Percentiles rank a stretch among this genome's conserved stretches.
These are phyloP conservation scores for Pythium rhizo-oryzae DNA, from an alignment of 352 stramenopile genomes.

Conservation along the genomic window DNA sequence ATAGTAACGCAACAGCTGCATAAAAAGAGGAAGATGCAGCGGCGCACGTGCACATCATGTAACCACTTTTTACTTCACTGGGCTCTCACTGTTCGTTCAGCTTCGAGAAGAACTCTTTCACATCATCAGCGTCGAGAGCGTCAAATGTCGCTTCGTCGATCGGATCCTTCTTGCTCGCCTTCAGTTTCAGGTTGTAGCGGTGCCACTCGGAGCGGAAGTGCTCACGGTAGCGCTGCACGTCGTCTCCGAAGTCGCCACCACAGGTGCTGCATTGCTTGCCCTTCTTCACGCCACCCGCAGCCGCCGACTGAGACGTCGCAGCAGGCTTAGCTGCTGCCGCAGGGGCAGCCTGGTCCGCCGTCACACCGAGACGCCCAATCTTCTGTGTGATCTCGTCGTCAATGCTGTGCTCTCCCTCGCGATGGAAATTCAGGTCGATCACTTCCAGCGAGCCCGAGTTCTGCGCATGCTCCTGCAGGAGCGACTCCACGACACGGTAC, in stretches of 20 bases:
- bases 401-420: constrained; percentile 91
- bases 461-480: constrained; percentile 64
- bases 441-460: constrained; percentile 86
- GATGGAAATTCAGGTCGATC: constrained; percentile 91
- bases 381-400: constrained; percentile 92
- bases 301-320: constrained; percentile 7
- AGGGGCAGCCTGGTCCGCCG: constrained; percentile 16
- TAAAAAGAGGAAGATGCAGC: not conserved
- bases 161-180: constrained; percentile 85
- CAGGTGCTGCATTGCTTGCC: constrained; percentile 91
- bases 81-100: constrained; percentile 50
- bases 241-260: constrained; percentile 89
- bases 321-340: constrained; percentile 10
- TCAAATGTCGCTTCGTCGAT: constrained; percentile 76
- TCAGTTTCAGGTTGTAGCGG: constrained; percentile 97
- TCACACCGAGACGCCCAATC: constrained; percentile 67
- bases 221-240: constrained; percentile 84
- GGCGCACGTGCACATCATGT: not conserved
- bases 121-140: constrained; percentile 50
- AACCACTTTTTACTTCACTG: not conserved
- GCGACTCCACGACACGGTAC: constrained; percentile 75
- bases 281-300: constrained; percentile 43
- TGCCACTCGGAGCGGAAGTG: constrained; percentile 98
- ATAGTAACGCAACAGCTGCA: constrained; percentile 17
- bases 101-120: constrained; percentile 68